Evolutionary conservation across 306 rosid species (phyloP), one percentile per base, ranked within the genome.

Genomic region (Prunus mongolica): DNA sequence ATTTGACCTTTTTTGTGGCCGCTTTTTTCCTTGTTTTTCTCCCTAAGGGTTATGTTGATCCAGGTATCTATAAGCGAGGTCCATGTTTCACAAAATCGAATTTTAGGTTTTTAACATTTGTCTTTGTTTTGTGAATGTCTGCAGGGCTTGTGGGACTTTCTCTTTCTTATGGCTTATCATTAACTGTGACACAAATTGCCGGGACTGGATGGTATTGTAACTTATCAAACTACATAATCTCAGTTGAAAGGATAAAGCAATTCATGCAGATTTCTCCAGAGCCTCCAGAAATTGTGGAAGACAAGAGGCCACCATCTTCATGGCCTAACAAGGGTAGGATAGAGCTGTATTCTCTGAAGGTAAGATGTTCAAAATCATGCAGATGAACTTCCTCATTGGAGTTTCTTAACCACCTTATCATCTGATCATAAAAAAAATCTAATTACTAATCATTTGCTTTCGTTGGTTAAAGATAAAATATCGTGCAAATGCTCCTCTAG

Each of bases 161-260:
- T 44, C 89, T 93, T 74, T 89, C 97, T 11, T 91, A 88, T 82
- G 97, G 97, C 16, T 68, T 93, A 78, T 9, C 82, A 49, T 65
- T 91, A 45, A 84, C 95, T 5, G 25, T 1, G 46, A 46, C 82
- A n/a, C 85, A 85, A 47, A 63, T 80, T 28, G 88, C 84, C 81
- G 22, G 77, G 70, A 79, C 89, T 1, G 68, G 89, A 71, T 88
- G 87, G 89, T 85, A 80, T 71, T 78, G 91, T 73, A 73, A 68
- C 75, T 79, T 91, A 27, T 81, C 87, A 62, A 93, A 87, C 86
- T 87, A 85, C 76, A 25, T 91, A 3, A 84, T 93, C 34, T 91
- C 97, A 0, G 88, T 91, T 52, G 98, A 93, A 87, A 77, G 96
- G 81, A 93, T 93, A 76, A 91, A 91, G 63, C 98, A 93, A 74